Conservation (phyloP, 176 grass and related monocot species). For the Aegilops speltoides region DNA sequence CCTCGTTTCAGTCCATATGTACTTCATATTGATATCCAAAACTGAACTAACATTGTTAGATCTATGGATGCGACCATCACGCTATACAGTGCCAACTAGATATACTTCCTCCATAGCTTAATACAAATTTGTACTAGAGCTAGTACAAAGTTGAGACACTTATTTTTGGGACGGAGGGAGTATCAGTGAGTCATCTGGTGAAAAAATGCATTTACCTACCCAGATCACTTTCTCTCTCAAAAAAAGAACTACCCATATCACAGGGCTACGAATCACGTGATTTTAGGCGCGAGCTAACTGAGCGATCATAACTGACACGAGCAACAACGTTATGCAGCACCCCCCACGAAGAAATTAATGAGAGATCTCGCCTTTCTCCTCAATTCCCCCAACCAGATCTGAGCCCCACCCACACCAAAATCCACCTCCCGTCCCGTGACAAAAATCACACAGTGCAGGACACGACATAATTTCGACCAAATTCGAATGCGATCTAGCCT, state of each 20-base stretch:
- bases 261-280: background rate
- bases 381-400: background rate
- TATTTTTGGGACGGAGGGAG: too few relatives aligned
- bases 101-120: too few relatives aligned
- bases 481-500: background rate
- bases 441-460: background rate
- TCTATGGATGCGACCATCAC: background rate
- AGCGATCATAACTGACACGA: background rate
- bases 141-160: too few relatives aligned
- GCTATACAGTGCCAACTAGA: background rate
- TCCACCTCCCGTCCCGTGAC: background rate
- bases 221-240: background rate
- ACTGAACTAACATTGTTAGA: background rate
- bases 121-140: too few relatives aligned
- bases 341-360: background rate
- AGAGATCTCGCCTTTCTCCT: background rate
- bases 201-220: constrained; percentile 1
- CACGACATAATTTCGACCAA: background rate
- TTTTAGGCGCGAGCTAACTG: background rate
- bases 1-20: too few relatives aligned
- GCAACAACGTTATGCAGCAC: background rate
- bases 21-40: background rate
- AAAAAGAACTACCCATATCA: background rate
- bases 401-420: background rate
- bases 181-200: constrained; percentile 19